Evolutionary conservation across 352 stramenopile species (phyloP), one percentile per base, ranked within the genome.

Genomic region (Globisporangium apiculatum): DNA sequence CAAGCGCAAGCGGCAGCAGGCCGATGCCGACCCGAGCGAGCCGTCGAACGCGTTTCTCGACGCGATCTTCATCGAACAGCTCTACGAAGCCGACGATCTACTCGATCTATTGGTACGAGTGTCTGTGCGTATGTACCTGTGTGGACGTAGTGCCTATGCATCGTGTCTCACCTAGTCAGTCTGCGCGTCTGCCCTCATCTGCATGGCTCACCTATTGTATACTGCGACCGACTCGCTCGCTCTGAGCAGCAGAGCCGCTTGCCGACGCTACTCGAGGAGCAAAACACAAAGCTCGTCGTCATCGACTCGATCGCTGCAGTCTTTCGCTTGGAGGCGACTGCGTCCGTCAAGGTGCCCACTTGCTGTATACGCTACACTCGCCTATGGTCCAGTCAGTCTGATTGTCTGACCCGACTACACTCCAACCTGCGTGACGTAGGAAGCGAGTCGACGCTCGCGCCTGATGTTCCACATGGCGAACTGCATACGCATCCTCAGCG

Each of bases 381-480:
- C 24, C 24, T 31, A 31, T 31, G 24, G 1, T 31, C 24, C 2
- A 31, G 24, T 31, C 24, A 31, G 24, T 31, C 24, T 31, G 24
- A 31, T 31, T 31, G 24, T 31, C 24, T 31, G 24, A 31, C 24
- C 24, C 24, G 24, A 31, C 24, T 31, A 31, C 24, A 31, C 24
- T 31, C 24, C 24, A 31, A 31, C 24, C 24, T 31, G 24, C 24
- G 24, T 31, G 24, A 31, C 5, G 42, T 51, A 89, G 73, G 81
- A 91, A 47, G 79, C 80, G 5, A 83, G 76, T 56, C 76, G 85
- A 35, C 77, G 82, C 9, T 84, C 82, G 35, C 75, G 77, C 2
- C 61, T 85, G 52, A 91, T 91, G 84, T 94, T 94, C 66, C 68
- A 91, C 55, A 61, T 91, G 57, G 77, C 78, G 49, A 91, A 93